Evolutionary conservation across 306 rosid species (phyloP).

Genomic region (Dalbergia cochinchinensis): DNA sequence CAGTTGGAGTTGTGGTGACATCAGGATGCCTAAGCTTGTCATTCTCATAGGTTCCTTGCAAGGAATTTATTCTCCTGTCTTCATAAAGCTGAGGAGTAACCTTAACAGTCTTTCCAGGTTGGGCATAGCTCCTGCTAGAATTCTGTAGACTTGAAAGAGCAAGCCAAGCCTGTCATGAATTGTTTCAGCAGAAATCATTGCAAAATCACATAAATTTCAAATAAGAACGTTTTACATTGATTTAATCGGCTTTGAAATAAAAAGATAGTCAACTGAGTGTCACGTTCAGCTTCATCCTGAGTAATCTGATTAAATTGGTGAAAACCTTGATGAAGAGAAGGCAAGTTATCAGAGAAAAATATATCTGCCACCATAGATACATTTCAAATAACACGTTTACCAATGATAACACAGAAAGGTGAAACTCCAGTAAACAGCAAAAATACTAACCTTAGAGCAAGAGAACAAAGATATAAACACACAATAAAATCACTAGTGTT

Average conservation of each 20-base stretch:
- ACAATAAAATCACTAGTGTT: conserved; percentile 29
- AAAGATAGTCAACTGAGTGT: conserved; percentile 30
- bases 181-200: conserved; percentile 35
- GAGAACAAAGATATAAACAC: conserved; percentile 5
- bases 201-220: conserved; percentile 19
- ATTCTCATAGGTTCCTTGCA: conserved; percentile 46
- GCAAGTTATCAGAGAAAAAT: conserved; percentile 15
- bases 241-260: conserved; percentile 15
- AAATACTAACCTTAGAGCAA: background rate
- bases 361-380: background rate
- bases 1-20: conserved; percentile 52
- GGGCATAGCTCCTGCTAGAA: conserved; percentile 65
- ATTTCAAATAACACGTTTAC: conserved; percentile 34
- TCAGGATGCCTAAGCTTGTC: conserved; percentile 44
- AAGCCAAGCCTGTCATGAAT: conserved; percentile 75
- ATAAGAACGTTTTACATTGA: conserved; percentile 14
- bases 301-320: conserved; percentile 12
- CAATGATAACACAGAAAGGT: conserved; percentile 9
- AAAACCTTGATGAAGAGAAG: conserved; percentile 25
- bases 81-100: conserved; percentile 48
- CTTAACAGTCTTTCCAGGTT: conserved; percentile 67
- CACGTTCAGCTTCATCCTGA: conserved; percentile 19
- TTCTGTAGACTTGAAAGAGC: conserved; percentile 72
- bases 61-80: conserved; percentile 47
- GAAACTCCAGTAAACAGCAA: conserved; percentile 30